Conservation (phyloP, 805 yeast genomes). For the Torulaspora maleeae region DNA sequence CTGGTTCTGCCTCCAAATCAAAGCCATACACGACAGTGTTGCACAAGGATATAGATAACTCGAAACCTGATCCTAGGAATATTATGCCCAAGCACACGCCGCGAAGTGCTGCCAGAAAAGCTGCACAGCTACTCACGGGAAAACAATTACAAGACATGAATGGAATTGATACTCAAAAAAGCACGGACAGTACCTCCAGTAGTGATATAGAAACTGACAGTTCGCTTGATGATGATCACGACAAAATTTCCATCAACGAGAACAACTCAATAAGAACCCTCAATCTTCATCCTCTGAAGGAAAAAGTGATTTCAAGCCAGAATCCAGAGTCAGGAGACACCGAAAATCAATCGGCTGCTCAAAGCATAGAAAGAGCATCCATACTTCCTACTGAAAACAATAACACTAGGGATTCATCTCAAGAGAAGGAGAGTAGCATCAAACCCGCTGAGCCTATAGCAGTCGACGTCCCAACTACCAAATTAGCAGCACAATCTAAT, state of each 20-base stretch:
- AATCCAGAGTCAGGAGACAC: not conserved
- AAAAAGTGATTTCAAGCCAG: constrained; percentile 10
- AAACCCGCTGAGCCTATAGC: not conserved
- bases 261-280: constrained; percentile 16
- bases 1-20: constrained; percentile 11
- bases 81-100: constrained; percentile 27
- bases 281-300: constrained; percentile 24
- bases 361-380: not conserved
- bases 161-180: constrained; percentile 3
- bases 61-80: constrained; percentile 32
- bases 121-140: constrained; percentile 27
- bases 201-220: constrained; percentile 21
- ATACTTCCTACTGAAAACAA: not conserved
- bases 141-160: constrained; percentile 6
- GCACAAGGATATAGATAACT: constrained; percentile 31
- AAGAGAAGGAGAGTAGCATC: not conserved
- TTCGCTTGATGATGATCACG: constrained; percentile 11
- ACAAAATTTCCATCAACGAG: constrained; percentile 16
- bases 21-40: constrained; percentile 31
- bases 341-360: not conserved
- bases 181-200: constrained; percentile 12
- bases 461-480: not conserved
- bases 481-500: not conserved
- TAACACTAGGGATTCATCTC: not conserved
- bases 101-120: constrained; percentile 32